These are phyloP conservation scores for Pleurotus djamor DNA, from an alignment of 768 basidiomycete species.

Conservation along the genomic window DNA sequence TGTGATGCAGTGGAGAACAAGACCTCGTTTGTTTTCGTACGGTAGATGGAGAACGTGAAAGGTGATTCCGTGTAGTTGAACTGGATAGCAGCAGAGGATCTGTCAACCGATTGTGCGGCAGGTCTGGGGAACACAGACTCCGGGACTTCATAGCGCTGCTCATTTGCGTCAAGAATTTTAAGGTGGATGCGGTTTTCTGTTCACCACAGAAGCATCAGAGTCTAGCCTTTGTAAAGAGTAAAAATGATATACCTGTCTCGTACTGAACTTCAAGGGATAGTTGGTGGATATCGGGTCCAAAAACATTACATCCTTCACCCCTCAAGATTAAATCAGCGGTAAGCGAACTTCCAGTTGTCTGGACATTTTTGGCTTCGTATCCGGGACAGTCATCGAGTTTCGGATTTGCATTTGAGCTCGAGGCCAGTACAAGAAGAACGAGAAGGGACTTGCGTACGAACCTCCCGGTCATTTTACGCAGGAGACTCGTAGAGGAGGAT, in stretches of 20 bases:
- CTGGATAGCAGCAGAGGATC: slow-evolving; percentile 39
- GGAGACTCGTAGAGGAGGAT: too few species aligned
- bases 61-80: slow-evolving; percentile 63
- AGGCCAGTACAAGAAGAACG: too few species aligned
- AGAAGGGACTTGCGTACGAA: too few species aligned
- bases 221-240: neutral
- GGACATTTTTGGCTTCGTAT: slow-evolving; percentile 50
- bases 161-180: slow-evolving; percentile 54
- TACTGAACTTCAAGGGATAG: slow-evolving; percentile 54
- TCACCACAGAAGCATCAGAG: neutral
- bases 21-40: slow-evolving; percentile 46
- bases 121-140: slow-evolving; percentile 61
- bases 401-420: too few species aligned
- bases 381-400: slow-evolving; percentile 53
- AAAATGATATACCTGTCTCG: slow-evolving; percentile 42
- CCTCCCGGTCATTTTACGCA: too few species aligned
- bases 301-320: slow-evolving; percentile 54
- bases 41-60: slow-evolving; percentile 61
- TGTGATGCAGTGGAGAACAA: slow-evolving; percentile 61
- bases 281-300: slow-evolving; percentile 48
- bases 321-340: slow-evolving; percentile 50
- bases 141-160: slow-evolving; percentile 61
- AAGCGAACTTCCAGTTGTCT: slow-evolving; percentile 31
- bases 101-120: slow-evolving; percentile 18
- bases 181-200: slow-evolving; percentile 59